Base-by-base conservation (phyloP, 192 early-diverging fungal genomes). In the Backusella macrospora region DNA sequence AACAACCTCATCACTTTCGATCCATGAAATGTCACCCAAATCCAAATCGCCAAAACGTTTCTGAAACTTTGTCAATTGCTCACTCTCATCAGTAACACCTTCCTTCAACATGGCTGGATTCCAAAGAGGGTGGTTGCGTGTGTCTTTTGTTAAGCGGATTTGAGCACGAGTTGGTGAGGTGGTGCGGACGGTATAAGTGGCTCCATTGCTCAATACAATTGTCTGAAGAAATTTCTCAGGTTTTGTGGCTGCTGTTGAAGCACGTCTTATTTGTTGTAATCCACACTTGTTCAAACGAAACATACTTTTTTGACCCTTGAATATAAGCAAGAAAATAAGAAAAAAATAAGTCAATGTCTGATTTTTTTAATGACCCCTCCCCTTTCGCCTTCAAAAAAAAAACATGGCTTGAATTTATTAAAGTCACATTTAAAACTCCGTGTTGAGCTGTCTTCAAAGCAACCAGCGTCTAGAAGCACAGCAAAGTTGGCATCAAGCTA, bases 61-160 rank as follows among this genome's bases (percentile, higher is more conserved):
- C 62, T 88, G 83, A 86, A 98, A 98, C 81, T 90, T 90, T 9
- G 91, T 85, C 39, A 98, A 74, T 49, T 95, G 92, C 0, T 92
- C 95, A 37, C 86, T 89, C 55, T 92, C 90, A 76, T 96, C 95
- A 63, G 86, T 85, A n/a, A 93, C 81, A 67, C 84, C 73, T 66
- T 83, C 76, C 47, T 80, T 78, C 12, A 69, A 74, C 59, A 85
- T 68, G 63, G 87, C 81, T 5, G 95, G 94, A 80, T 96, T 97
- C 97, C 97, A 99, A 10, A 99, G 85, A 29, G 92, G 89, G 73
- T 98, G 94, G 75, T 96, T 96, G 29, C 95, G 84, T n/a, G 93
- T 93, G 76, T 99, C 97, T 74, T 93, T 95, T 48, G 93, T 93
- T 40, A 99, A 85, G 65, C 92, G 92, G 45, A 96, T 84, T 70